Percentiles rank a stretch among this genome's conserved stretches.
phyloP scores from a whole-genome alignment of 140 eudicot genomes.

The Erigeron philadelphicus region DNA sequence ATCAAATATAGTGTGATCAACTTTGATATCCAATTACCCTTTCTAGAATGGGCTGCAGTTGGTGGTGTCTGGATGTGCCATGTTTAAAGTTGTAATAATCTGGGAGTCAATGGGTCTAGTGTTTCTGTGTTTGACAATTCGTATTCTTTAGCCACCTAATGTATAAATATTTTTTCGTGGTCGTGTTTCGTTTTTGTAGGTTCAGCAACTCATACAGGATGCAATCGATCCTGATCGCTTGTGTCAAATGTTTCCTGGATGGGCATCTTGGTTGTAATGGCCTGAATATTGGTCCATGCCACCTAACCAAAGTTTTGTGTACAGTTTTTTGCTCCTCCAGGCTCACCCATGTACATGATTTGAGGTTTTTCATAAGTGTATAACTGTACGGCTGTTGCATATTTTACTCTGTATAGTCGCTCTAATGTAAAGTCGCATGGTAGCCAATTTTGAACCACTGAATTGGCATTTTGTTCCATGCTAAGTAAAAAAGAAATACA shows the following conservation, averaged over 20 bases:
- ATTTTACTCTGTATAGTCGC: conserved; percentile 1
- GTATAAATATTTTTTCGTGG: background rate
- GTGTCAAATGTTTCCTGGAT: conserved; percentile 93
- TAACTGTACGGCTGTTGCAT: background rate
- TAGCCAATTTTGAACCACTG: conserved; percentile 12
- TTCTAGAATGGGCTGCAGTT: too few species aligned
- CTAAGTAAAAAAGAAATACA: background rate
- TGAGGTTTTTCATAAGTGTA: background rate
- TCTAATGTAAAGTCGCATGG: background rate
- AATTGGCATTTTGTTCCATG: background rate
- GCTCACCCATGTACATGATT: conserved; percentile 17
- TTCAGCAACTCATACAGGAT: conserved; percentile 89
- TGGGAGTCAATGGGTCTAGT: too few species aligned
- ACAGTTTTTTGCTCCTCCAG: conserved; percentile 10
- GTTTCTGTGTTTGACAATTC: too few species aligned
- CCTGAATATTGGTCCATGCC: background rate
- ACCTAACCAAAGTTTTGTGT: background rate
- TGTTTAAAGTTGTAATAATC: too few species aligned
- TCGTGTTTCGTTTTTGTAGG: conserved; percentile 37
- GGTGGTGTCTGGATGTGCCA: too few species aligned
- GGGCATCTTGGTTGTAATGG: conserved; percentile 79
- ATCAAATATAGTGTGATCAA: too few species aligned
- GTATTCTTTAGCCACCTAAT: too few species aligned
- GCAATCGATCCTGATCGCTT: conserved; percentile 86
- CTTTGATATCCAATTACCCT: too few species aligned